Conservation (phyloP, 78 protist species). For the Pelomyxa schiedti region DNA sequence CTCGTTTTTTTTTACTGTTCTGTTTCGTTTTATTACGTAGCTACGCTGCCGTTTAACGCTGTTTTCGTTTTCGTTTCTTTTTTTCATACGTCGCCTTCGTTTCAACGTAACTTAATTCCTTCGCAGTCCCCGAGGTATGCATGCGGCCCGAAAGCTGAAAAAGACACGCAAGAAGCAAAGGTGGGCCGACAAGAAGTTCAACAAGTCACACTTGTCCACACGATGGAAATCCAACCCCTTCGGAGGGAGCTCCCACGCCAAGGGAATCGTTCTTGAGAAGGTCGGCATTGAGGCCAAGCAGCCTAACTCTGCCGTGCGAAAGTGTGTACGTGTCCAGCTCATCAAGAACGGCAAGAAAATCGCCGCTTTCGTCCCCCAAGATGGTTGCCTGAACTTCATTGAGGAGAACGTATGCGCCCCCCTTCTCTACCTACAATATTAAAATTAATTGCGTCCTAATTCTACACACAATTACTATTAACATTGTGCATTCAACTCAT, state of each 20-base stretch:
- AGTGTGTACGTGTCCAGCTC: conserved; percentile 99
- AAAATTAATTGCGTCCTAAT: background rate
- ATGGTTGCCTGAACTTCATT: conserved; percentile 97
- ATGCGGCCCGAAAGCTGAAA: conserved; percentile 66
- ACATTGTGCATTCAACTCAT: background rate
- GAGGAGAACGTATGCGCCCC: conserved; percentile 86
- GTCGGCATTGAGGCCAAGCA: conserved; percentile 99
- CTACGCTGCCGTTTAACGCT: no score
- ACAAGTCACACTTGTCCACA: conserved; percentile 81
- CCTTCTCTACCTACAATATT: background rate
- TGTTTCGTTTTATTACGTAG: no score
- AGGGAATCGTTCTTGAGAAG: conserved; percentile 97
- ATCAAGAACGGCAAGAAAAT: conserved; percentile 99
- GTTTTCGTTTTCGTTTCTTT: no score
- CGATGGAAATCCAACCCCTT: conserved; percentile 90
- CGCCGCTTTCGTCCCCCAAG: conserved; percentile 99
- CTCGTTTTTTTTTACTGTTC: no score
- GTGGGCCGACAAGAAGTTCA: conserved; percentile 96
- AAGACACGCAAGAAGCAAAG: conserved; percentile 54
- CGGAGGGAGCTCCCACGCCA: conserved; percentile 98
- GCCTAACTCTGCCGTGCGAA: conserved; percentile 99
- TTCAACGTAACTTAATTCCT: no score
- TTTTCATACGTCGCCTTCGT: no score
- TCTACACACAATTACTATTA: background rate
- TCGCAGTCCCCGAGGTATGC: conserved; percentile 54